Evolutionary conservation across 1,139 yeast genomes (phyloP).

Genomic region (Suhomyces bokatorum): DNA sequence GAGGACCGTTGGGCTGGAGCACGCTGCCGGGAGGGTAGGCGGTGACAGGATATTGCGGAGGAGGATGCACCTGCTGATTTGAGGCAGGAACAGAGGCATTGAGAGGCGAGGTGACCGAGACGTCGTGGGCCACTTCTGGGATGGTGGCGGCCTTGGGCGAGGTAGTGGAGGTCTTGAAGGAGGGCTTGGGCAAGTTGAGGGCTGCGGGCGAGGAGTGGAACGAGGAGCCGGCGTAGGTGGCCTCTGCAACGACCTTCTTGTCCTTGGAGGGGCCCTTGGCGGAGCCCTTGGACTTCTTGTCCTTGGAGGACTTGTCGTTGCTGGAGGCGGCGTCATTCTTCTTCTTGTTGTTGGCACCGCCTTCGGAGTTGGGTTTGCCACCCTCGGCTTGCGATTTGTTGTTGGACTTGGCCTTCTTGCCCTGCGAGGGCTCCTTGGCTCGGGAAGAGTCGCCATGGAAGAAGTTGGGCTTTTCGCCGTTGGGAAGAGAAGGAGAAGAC

Average conservation of each 20-base stretch:
- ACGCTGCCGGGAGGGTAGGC: constrained; percentile 28
- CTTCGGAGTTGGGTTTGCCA: constrained; percentile 34
- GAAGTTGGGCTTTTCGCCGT: constrained; percentile 38
- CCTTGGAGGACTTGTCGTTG: constrained; percentile 6
- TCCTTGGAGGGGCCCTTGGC: constrained; percentile 15
- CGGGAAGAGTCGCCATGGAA: constrained; percentile 14
- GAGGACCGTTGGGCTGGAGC: constrained; percentile 9
- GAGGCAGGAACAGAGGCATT: constrained; percentile 5
- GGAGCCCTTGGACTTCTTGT: constrained; percentile 15
- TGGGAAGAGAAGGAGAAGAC: constrained; percentile 27
- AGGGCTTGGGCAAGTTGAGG: constrained; percentile 56
- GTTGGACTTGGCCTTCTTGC: constrained; percentile 11
- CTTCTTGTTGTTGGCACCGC: constrained; percentile 13
- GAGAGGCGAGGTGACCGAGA: constrained; percentile 6
- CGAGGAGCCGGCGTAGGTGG: constrained; percentile 57
- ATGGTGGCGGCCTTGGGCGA: constrained; percentile 26
- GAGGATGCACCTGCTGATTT: constrained; percentile 17
- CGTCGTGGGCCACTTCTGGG: constrained; percentile 3
- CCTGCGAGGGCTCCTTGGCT: constrained; percentile 14
- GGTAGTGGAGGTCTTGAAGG: constrained; percentile 36
- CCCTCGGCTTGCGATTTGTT: constrained; percentile 43
- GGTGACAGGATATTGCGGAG: constrained; percentile 33
- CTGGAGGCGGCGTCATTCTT: constrained; percentile 23
- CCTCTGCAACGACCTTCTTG: constrained; percentile 25
- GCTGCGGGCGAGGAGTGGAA: constrained; percentile 62